Conservation (phyloP, 768 basidiomycete genomes). For the Coprinellus micaceus region DNA sequence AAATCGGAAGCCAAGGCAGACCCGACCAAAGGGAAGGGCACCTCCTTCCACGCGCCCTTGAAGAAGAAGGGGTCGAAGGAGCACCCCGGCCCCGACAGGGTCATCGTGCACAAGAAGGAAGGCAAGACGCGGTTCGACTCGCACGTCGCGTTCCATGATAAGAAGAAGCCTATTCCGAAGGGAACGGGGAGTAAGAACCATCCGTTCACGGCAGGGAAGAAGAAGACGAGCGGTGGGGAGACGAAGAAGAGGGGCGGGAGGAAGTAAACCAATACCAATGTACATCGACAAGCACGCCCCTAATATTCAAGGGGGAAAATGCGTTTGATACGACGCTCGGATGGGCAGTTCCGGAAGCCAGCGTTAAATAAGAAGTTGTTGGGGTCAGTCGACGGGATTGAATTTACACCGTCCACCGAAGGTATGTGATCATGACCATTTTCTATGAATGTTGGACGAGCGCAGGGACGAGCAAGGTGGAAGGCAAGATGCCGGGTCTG, state of each 20-base stretch:
- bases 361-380: too few relatives aligned
- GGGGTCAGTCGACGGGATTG: too few relatives aligned
- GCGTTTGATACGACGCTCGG: too few relatives aligned
- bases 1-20: slow-evolving; percentile 3
- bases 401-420: too few relatives aligned
- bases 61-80: slow-evolving; percentile 1
- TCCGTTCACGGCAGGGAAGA: neutral
- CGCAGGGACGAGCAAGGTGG: too few relatives aligned
- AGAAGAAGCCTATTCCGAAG: slow-evolving; percentile 7
- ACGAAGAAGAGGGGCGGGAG: neutral
- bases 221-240: neutral
- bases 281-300: too few relatives aligned
- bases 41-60: slow-evolving; percentile 4
- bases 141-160: slow-evolving; percentile 7
- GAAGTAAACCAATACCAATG: too few relatives aligned
- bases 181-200: slow-evolving; percentile 4
- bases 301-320: too few relatives aligned
- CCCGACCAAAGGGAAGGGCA: slow-evolving; percentile 5
- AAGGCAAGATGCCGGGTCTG: too few relatives aligned
- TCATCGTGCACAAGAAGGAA: slow-evolving; percentile 5
- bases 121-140: neutral
- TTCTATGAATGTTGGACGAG: too few relatives aligned
- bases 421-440: too few relatives aligned
- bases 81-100: slow-evolving; percentile 3
- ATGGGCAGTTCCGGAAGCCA: too few relatives aligned